Conservation (phyloP, 2,329 filamentous ascomycete genomes). For the Fusarium sp. region DNA sequence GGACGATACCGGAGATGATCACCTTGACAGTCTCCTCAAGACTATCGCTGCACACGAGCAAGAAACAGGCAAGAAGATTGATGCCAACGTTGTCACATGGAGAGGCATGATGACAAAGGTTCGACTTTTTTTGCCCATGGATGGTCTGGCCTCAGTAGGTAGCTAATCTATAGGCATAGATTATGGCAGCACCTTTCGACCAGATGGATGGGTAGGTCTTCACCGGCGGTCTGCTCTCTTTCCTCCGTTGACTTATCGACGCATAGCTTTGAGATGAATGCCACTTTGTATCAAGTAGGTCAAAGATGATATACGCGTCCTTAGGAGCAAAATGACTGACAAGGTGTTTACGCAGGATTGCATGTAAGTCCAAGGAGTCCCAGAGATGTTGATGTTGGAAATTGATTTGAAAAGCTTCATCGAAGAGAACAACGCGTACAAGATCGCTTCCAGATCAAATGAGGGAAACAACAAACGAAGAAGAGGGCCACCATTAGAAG, state of each 20-base stretch:
- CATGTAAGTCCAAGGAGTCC: conserved; percentile 56
- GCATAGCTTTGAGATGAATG: conserved; percentile 91
- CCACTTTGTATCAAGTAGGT: conserved; percentile 86
- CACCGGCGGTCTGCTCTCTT: neutral
- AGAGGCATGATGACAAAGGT: conserved; percentile 99
- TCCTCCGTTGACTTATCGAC: conserved; percentile 28
- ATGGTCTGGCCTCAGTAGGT: neutral
- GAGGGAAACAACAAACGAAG: conserved; percentile 56
- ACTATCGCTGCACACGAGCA: conserved; percentile 80
- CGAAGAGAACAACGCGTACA: conserved; percentile 86
- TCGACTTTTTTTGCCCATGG: conserved; percentile 24
- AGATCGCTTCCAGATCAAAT: conserved; percentile 68
- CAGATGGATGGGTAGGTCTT: conserved; percentile 75
- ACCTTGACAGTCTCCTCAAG: conserved; percentile 84
- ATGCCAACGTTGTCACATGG: conserved; percentile 90
- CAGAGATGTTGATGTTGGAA: neutral
- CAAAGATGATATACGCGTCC: conserved; percentile 42
- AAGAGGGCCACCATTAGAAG: conserved; percentile 69
- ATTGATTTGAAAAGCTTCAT: conserved; percentile 74
- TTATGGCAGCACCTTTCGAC: conserved; percentile 87
- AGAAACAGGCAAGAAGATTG: conserved; percentile 71
- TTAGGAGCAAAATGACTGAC: conserved; percentile 8
- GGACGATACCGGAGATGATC: conserved; percentile 85
- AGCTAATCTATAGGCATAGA: conserved; percentile 62
- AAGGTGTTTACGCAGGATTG: conserved; percentile 55